A percentile compares a stretch with the other conserved stretches of the same genome.
phyloP scores from a whole-genome alignment of 2,329 filamentous ascomycete species.

The Tolypocladium sp. region DNA sequence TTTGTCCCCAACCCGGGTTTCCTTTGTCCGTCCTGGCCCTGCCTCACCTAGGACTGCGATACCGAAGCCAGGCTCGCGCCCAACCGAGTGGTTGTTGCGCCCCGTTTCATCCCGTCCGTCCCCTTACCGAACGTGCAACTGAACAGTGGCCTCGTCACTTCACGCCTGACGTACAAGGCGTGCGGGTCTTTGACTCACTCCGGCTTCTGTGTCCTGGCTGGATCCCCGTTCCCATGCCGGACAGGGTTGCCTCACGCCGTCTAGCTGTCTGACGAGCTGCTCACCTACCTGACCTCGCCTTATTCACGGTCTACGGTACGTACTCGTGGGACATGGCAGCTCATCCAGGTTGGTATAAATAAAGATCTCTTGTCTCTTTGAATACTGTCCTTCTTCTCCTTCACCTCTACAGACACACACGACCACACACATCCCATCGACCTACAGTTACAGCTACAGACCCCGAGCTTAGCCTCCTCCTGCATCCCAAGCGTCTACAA shows the following conservation, averaged over 20 bases:
- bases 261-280: background rate
- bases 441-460: background rate
- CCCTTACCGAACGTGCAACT: background rate
- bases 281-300: background rate
- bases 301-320: background rate
- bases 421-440: background rate
- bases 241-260: constrained; percentile 1
- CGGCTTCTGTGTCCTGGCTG: background rate
- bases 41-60: background rate
- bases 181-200: constrained; percentile 3
- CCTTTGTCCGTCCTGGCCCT: background rate
- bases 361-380: background rate
- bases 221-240: background rate
- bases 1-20: background rate
- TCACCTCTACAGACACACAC: background rate
- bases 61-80: background rate
- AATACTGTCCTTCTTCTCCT: background rate
- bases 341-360: background rate
- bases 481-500: background rate
- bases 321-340: background rate
- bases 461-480: background rate
- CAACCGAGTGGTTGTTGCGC: background rate
- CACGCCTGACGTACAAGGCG: background rate
- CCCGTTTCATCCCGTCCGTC: background rate
- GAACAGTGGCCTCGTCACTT: background rate